Evolutionary conservation across 2,329 filamentous ascomycete species (phyloP).

Genomic region (Fusarium pilosicola): DNA sequence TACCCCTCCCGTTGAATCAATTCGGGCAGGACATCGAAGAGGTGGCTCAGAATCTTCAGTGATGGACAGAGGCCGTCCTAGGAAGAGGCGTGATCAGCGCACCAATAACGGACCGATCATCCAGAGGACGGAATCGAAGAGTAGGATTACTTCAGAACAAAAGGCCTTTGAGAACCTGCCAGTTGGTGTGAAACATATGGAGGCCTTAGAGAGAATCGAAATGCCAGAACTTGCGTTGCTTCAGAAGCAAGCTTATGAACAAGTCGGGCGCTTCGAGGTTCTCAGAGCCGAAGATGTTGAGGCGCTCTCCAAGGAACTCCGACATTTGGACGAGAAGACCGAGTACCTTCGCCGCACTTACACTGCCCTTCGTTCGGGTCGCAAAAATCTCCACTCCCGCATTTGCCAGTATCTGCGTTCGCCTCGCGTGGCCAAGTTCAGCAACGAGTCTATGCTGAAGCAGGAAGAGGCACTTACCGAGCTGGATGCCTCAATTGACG

Average conservation of each 20-base stretch:
- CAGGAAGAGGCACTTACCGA: slow-evolving; percentile 83
- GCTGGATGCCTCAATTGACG: slow-evolving; percentile 80
- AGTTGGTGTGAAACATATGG: slow-evolving; percentile 63
- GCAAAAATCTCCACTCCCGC: slow-evolving; percentile 78
- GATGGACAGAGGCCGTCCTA: slow-evolving; percentile 70
- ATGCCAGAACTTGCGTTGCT: slow-evolving; percentile 61
- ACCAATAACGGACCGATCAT: slow-evolving; percentile 50
- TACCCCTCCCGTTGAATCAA: slow-evolving; percentile 41
- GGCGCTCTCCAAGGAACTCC: slow-evolving; percentile 76
- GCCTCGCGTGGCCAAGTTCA: slow-evolving; percentile 76
- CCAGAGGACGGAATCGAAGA: slow-evolving; percentile 55
- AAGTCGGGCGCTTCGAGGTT: slow-evolving; percentile 73
- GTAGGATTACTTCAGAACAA: slow-evolving; percentile 62
- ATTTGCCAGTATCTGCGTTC: slow-evolving; percentile 82
- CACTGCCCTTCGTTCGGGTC: slow-evolving; percentile 77
- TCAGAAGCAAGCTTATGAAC: slow-evolving; percentile 69
- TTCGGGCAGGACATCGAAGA: slow-evolving; percentile 56
- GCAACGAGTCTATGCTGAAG: slow-evolving; percentile 78
- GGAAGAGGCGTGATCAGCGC: slow-evolving; percentile 61
- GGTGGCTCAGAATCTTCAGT: slow-evolving; percentile 67
- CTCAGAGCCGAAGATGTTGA: slow-evolving; percentile 71
- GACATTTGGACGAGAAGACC: slow-evolving; percentile 78
- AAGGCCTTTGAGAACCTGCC: slow-evolving; percentile 71
- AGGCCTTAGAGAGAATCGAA: slow-evolving; percentile 61
- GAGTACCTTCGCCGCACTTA: slow-evolving; percentile 83